phyloP scores from a whole-genome alignment of 805 yeast genomes.

The Cyberlindnera euphorbiiphila region DNA sequence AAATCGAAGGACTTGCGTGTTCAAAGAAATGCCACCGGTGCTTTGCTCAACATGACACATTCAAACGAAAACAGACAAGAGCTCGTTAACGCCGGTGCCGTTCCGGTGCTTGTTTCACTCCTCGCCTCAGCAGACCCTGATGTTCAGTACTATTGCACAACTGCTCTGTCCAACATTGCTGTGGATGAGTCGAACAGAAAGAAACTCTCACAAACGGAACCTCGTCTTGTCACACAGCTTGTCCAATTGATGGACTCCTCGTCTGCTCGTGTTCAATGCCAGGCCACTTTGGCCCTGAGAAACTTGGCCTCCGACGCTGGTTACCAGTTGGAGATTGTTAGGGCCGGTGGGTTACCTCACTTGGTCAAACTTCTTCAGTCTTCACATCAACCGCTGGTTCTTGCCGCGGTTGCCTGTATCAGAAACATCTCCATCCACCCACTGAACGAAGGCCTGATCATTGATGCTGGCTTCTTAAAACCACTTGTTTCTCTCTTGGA shows the following conservation, averaged over 20 bases:
- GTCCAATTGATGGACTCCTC: constrained; percentile 91
- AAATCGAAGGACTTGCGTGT: constrained; percentile 93
- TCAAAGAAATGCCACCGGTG: constrained; percentile 98
- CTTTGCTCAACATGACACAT: constrained; percentile 96
- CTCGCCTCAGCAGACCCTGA: constrained; percentile 87
- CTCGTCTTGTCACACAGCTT: constrained; percentile 81
- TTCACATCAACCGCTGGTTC: constrained; percentile 83
- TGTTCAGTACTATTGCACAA: constrained; percentile 97
- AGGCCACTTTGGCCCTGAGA: constrained; percentile 93
- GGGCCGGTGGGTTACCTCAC: constrained; percentile 94
- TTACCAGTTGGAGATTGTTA: constrained; percentile 92
- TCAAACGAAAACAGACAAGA: constrained; percentile 95
- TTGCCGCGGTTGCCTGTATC: constrained; percentile 98
- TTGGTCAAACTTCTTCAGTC: constrained; percentile 86
- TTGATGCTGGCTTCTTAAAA: constrained; percentile 92
- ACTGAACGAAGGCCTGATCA: constrained; percentile 88
- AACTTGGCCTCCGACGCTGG: constrained; percentile 94
- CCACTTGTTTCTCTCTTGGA: constrained; percentile 85
- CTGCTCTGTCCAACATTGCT: constrained; percentile 94
- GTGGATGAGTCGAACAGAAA: constrained; percentile 91
- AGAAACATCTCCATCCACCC: constrained; percentile 97
- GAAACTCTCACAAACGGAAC: constrained; percentile 86
- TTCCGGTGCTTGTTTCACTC: constrained; percentile 88
- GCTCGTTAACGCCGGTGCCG: constrained; percentile 96
- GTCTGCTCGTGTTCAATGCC: constrained; percentile 94